Evolutionary conservation across 2,329 filamentous ascomycete species (phyloP).

Genomic region (Monosporascus sp.): DNA sequence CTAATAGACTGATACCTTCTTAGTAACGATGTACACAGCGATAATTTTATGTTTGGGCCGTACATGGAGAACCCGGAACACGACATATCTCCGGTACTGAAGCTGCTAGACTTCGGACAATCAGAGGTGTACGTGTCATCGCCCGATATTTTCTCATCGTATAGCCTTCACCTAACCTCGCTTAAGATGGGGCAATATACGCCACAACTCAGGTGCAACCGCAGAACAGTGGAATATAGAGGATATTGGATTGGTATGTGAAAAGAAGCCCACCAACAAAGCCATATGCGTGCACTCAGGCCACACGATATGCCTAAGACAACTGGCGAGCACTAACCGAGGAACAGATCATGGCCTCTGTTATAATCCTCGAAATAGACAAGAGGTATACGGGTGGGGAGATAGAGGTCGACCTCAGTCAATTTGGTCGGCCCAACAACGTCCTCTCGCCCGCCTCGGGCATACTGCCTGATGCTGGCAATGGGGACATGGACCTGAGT

Average conservation of each 20-base stretch:
- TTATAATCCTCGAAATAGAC: slow-evolving; percentile 2
- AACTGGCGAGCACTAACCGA: not conserved
- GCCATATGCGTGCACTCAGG: too few relatives aligned
- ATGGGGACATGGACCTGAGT: not conserved
- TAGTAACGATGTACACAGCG: slow-evolving; percentile 7
- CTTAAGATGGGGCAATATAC: not conserved
- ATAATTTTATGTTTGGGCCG: slow-evolving; percentile 3
- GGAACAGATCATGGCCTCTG: slow-evolving; percentile 7
- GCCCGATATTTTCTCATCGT: too few relatives aligned
- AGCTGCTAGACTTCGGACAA: slow-evolving; percentile 1
- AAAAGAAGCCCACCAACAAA: not conserved
- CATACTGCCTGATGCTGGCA: slow-evolving; percentile 1
- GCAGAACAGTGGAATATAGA: slow-evolving; percentile 1
- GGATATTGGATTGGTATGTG: slow-evolving; percentile 8
- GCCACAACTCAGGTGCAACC: not conserved
- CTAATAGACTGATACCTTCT: not conserved
- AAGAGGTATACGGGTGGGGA: slow-evolving; percentile 4
- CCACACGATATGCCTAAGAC: not conserved
- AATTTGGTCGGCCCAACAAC: not conserved
- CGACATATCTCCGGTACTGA: not conserved
- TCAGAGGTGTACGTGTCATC: not conserved
- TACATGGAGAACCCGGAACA: not conserved
- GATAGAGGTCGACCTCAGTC: slow-evolving; percentile 3
- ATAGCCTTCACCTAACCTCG: too few relatives aligned
- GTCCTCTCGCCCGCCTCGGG: slow-evolving; percentile 1